These are phyloP conservation scores for Posidonia australis DNA, from an alignment of 106 monocot genomes.

Conservation along the genomic window DNA sequence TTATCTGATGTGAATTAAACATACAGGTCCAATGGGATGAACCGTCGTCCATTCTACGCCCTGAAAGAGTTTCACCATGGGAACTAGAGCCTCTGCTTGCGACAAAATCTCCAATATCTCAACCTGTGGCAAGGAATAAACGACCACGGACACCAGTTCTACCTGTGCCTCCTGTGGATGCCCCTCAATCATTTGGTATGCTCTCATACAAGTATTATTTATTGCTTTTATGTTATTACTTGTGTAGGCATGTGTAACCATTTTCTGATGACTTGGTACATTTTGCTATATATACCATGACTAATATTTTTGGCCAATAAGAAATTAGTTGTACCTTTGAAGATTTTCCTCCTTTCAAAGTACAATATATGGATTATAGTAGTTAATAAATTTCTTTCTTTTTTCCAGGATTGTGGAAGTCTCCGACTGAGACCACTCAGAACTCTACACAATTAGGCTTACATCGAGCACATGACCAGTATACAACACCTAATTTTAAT, in stretches of 20 bases:
- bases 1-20: neutral
- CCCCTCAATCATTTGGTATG: conserved; percentile 19
- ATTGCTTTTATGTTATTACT: neutral
- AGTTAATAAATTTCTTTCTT: neutral
- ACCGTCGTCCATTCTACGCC: conserved; percentile 57
- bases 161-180: conserved; percentile 22
- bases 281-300: too few species aligned
- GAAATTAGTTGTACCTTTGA: neutral
- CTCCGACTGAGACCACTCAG: conserved; percentile 30
- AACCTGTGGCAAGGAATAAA: conserved; percentile 27
- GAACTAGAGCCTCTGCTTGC: conserved; percentile 56
- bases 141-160: conserved; percentile 31
- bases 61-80: conserved; percentile 75
- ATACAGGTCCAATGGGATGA: conserved; percentile 88
- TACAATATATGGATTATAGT: too few species aligned
- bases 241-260: neutral
- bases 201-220: neutral
- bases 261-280: too few species aligned
- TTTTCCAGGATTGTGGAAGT: conserved; percentile 50
- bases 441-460: conserved; percentile 37
- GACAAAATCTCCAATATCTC: conserved; percentile 29
- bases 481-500: conserved; percentile 15
- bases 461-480: conserved; percentile 22
- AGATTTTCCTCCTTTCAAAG: neutral
- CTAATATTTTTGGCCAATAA: too few species aligned